Base-by-base conservation (phyloP, 768 basidiomycete genomes). In the Lactarius vividus region DNA sequence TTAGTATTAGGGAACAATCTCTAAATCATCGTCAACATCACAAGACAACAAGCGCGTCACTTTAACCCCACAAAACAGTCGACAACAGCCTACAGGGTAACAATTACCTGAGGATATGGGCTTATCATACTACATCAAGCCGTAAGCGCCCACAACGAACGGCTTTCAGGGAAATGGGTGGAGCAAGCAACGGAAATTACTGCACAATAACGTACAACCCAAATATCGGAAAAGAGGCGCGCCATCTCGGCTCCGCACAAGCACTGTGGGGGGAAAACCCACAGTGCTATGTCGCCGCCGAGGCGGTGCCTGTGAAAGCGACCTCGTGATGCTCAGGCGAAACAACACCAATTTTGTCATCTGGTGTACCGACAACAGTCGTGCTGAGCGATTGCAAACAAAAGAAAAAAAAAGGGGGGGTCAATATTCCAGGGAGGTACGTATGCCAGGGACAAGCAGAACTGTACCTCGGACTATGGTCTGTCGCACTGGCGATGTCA, bases 321-420 rank as follows among this genome's bases (percentile, higher is more conserved):
- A 62, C 44, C 40, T 46, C 59, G 40, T 55, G 64, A 42, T 57
- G 59, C 53, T 18, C 37, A 15, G 44, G 13, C 20, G 13, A 20
- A 10, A 23, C 11, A 13, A 49, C 37, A 54, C 61, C 26, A 15
- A 18, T 29, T 62, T 66, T 66, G 37, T 66, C 65, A 53, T 62
- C 61, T 1, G 65, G 65, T 15, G 65, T 66, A 9, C 65, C 65
- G 2, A 66, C 57, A 26, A 62, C 39, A 39, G 65, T 66, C 57
- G 49, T 18, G 9, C 65, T 66, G n/a, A n/a, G 56, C 6, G 16
- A 40, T 40, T 39, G 37, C 11, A 39, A n/a, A 23, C 2, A 4
- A n/a, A n/a, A n/a, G n/a, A n/a, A n/a, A n/a, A n/a, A n/a, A n/a
- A n/a, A n/a, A n/a, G n/a, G n/a, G n/a, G n/a, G 35, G 31, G 18